Base-by-base conservation (phyloP, 169 alveolate species). In the Plasmodium gaboni region DNA sequence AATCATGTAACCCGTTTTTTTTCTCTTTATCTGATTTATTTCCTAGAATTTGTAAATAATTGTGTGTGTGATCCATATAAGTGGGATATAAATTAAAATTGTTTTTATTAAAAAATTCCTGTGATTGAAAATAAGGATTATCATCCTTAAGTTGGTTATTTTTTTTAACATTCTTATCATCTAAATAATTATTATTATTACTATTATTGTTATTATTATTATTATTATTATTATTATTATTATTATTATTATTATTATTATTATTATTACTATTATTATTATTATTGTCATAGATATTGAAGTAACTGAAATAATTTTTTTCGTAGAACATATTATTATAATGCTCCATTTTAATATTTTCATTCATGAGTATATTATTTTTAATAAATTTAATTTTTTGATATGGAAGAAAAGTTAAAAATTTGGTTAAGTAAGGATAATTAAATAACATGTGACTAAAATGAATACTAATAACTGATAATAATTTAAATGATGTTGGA, bases 401-500 rank as follows among this genome's bases (percentile, higher is more conserved):
- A 38, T 26, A 53, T 26, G 88, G 88, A 61, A 48, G 59, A 65
- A 70, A 69, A 63, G n/a, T 57, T 2, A 83, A 51, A 69, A 48
- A 59, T 7, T 57, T 48, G 6, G 73, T 17, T 57, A 83, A 68
- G 28, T 68, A 83, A 0, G 91, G 92, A 19, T 32, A 76, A 17
- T 87, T 65, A 72, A 42, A 87, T 55, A 87, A 2, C 73, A 87
- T 73, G 15, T 46, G 83, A 87, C 85, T 59, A 59, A 67, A 42
- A 8, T 87, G 28, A 1, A 87, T 72, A 32, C 74, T 70, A 13
- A 83, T 50, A 6, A 83, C 28, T 38, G 91, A 67, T 15, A 83
- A n/a, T n/a, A 83, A 83, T 70, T 83, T 83, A 48, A 83, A 83
- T 12, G 91, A 55, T 9, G 74, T 83, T 6, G 91, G 78, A 19